Conservation (phyloP, 2,329 filamentous ascomycete genomes). For the Coniochaeta sp. region DNA sequence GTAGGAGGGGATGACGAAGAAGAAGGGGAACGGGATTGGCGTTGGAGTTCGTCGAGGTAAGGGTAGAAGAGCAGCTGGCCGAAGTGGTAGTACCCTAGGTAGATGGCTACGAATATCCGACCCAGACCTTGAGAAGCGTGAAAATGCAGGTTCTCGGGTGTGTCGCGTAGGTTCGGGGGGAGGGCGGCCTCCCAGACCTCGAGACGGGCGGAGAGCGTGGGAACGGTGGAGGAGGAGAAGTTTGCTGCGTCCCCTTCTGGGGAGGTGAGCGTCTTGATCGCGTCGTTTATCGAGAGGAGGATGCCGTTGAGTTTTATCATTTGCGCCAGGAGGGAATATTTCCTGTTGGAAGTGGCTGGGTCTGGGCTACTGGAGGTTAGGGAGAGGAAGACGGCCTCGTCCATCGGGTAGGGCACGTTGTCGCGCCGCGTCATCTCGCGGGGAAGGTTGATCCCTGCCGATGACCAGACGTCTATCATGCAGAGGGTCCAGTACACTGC, state of each 20-base stretch:
- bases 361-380: neutral
- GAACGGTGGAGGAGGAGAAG: slow-evolving; percentile 13
- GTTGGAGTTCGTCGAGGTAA: slow-evolving; percentile 25
- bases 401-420: slow-evolving; percentile 26
- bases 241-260: slow-evolving; percentile 19
- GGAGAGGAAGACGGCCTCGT: slow-evolving; percentile 26
- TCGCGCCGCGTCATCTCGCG: slow-evolving; percentile 20
- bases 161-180: slow-evolving; percentile 27
- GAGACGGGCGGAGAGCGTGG: slow-evolving; percentile 22
- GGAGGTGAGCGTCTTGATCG: slow-evolving; percentile 20
- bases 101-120: slow-evolving; percentile 33
- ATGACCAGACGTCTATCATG: slow-evolving; percentile 34
- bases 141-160: slow-evolving; percentile 27
- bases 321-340: slow-evolving; percentile 12
- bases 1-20: no score
- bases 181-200: slow-evolving; percentile 27
- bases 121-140: slow-evolving; percentile 32
- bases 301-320: slow-evolving; percentile 23
- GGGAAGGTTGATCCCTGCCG: slow-evolving; percentile 25
- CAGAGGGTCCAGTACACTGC: slow-evolving; percentile 30
- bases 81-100: slow-evolving; percentile 39
- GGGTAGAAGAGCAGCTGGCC: slow-evolving; percentile 39
- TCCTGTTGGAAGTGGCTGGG: neutral
- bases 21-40: no score
- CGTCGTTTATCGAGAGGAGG: slow-evolving; percentile 30